Evolutionary conservation across 2,329 filamentous ascomycete genomes (phyloP).

Genomic region (Apiospora phragmitis): DNA sequence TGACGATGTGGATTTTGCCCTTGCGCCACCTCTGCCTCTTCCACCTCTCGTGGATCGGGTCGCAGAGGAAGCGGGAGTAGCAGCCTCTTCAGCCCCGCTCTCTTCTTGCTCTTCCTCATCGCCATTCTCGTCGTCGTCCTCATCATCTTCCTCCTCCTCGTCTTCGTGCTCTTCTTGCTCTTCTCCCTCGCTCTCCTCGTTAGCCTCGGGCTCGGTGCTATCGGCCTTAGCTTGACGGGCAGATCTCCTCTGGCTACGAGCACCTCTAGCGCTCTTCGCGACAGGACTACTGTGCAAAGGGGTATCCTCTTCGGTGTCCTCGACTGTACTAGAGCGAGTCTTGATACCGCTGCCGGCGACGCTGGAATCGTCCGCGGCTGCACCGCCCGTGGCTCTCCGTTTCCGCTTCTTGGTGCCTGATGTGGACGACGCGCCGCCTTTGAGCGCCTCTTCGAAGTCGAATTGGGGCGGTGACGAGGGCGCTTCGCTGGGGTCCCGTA

Average conservation of each 20-base stretch:
- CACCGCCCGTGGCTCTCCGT: conserved; percentile 31
- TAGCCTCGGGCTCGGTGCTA: conserved; percentile 27
- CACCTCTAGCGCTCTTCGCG: conserved; percentile 42
- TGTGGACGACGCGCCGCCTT: conserved; percentile 18
- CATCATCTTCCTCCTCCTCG: conserved; percentile 19
- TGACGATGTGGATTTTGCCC: not conserved
- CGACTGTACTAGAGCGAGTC: conserved; percentile 50
- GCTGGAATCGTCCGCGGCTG: conserved; percentile 37
- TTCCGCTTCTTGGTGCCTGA: conserved; percentile 41
- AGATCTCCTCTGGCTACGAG: conserved; percentile 44
- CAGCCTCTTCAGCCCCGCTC: conserved; percentile 15
- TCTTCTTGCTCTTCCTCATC: conserved; percentile 20
- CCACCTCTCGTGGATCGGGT: conserved; percentile 12
- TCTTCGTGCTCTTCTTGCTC: conserved; percentile 19
- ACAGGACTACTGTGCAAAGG: conserved; percentile 41
- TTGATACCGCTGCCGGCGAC: conserved; percentile 49
- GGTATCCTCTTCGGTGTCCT: conserved; percentile 51
- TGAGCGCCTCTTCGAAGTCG: conserved; percentile 30
- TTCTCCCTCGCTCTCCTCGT: conserved; percentile 20
- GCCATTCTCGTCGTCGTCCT: conserved; percentile 19
- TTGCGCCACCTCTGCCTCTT: conserved; percentile 2
- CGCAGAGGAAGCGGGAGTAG: conserved; percentile 9
- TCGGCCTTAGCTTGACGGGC: conserved; percentile 42
- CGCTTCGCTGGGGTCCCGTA: conserved; percentile 48
- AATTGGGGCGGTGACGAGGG: conserved; percentile 47